These are phyloP conservation scores for Nephelium lappaceum DNA, from an alignment of 345 rosid species.

Conservation along the genomic window DNA sequence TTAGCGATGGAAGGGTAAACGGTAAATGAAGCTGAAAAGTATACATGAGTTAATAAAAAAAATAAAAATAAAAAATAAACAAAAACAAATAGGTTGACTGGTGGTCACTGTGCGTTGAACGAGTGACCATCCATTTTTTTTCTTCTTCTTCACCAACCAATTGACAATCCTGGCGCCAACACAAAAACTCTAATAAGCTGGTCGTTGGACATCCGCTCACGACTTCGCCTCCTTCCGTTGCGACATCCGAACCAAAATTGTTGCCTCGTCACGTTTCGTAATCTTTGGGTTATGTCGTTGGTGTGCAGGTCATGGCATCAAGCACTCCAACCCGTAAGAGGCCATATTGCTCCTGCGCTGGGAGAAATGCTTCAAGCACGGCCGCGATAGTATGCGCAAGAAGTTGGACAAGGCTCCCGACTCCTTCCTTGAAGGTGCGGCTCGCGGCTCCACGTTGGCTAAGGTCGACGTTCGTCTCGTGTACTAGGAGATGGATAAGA, in stretches of 20 bases:
- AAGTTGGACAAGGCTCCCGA: conserved; percentile 79
- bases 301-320: conserved; percentile 87
- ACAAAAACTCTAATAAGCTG: too few relatives aligned
- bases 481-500: conserved; percentile 77
- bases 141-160: too few relatives aligned
- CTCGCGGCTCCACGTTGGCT: conserved; percentile 79
- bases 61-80: too few relatives aligned
- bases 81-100: too few relatives aligned
- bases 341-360: conserved; percentile 70
- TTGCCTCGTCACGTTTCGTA: conserved; percentile 59
- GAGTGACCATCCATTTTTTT: too few relatives aligned
- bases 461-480: conserved; percentile 96
- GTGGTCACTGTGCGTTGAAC: too few relatives aligned
- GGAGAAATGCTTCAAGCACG: conserved; percentile 92
- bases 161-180: too few relatives aligned
- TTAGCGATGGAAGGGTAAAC: too few relatives aligned
- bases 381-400: conserved; percentile 59
- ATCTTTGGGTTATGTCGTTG: conserved; percentile 66
- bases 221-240: conserved; percentile 76
- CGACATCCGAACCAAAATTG: conserved; percentile 62
- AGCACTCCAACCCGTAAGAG: conserved; percentile 76
- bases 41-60: too few relatives aligned
- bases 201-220: not conserved
- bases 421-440: conserved; percentile 77
- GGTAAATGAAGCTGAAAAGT: too few relatives aligned